Evolutionary conservation across 73 alveolate genomes (phyloP).

Genomic region (Paramecium tetraurelia): DNA sequence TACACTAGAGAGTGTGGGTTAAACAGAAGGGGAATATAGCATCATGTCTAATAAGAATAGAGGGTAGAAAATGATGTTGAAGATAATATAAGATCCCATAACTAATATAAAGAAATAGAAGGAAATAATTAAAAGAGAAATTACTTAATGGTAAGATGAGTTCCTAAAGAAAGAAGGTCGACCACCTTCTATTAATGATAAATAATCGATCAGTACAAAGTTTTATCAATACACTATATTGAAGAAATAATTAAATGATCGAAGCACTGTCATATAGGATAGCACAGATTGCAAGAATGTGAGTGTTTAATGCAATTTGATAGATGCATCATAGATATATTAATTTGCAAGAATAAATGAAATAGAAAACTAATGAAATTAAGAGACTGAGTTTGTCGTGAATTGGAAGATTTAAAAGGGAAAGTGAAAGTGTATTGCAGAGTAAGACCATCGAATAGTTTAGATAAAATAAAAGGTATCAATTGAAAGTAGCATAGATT

Average conservation of each 20-base stretch:
- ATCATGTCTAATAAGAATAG: neutral
- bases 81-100: neutral
- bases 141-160: constrained; percentile 22
- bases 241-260: constrained; percentile 3
- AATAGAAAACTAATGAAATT: constrained; percentile 57
- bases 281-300: neutral
- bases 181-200: constrained; percentile 9
- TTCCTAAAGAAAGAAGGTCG: constrained; percentile 4
- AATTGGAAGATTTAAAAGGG: constrained; percentile 93
- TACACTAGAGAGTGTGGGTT: neutral
- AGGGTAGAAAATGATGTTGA: neutral
- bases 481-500: neutral
- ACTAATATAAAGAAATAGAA: neutral
- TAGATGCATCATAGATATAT: neutral
- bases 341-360: neutral
- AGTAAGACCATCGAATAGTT: constrained; percentile 83
- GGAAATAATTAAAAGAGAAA: neutral
- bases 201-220: neutral
- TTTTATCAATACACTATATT: neutral
- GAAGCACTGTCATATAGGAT: neutral
- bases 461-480: neutral
- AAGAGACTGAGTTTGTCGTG: constrained; percentile 74
- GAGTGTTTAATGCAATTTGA: neutral
- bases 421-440: constrained; percentile 91
- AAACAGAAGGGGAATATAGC: neutral